Evolutionary conservation across 1,139 yeast species (phyloP).

Genomic region (Yamadazyma diospyri): DNA sequence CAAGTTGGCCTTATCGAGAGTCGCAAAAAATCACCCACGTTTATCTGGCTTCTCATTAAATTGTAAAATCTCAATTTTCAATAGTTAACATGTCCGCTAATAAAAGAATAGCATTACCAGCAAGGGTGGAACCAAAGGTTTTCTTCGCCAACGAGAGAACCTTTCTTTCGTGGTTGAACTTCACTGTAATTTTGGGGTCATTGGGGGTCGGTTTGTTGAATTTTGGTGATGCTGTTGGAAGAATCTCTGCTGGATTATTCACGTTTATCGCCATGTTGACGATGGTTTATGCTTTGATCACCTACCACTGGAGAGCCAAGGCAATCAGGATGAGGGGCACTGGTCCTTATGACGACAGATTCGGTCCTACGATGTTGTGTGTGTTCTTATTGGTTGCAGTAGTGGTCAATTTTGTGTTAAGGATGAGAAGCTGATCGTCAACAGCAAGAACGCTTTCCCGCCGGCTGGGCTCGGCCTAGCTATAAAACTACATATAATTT

Average conservation of each 20-base stretch:
- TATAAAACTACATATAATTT: no score
- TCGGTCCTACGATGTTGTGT: conserved; percentile 98
- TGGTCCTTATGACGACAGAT: conserved; percentile 97
- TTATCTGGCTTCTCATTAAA: no score
- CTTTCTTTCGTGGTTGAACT: conserved; percentile 94
- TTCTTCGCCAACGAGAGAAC: conserved; percentile 99
- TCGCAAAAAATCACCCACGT: no score
- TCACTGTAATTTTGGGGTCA: conserved; percentile 95
- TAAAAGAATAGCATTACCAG: conserved; percentile 95
- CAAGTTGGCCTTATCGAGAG: no score
- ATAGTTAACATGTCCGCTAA: conserved; percentile 22
- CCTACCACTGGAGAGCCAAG: conserved; percentile 99
- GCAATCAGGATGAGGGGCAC: conserved; percentile 96
- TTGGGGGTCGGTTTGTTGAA: conserved; percentile 92
- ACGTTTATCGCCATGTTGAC: conserved; percentile 96
- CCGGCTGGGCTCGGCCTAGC: no score
- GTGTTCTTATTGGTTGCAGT: conserved; percentile 90
- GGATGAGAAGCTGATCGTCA: conserved; percentile 51
- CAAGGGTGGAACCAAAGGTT: conserved; percentile 97
- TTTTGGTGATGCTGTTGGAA: conserved; percentile 92
- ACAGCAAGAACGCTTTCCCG: no score
- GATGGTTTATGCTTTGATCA: conserved; percentile 90
- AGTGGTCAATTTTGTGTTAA: conserved; percentile 81
- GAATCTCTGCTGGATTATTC: conserved; percentile 90
- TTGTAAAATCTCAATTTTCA: no score